Percentiles rank a stretch among this genome's conserved stretches.
Conservation (phyloP, 2,329 filamentous ascomycete genomes). For the Fusarium piperis region DNA sequence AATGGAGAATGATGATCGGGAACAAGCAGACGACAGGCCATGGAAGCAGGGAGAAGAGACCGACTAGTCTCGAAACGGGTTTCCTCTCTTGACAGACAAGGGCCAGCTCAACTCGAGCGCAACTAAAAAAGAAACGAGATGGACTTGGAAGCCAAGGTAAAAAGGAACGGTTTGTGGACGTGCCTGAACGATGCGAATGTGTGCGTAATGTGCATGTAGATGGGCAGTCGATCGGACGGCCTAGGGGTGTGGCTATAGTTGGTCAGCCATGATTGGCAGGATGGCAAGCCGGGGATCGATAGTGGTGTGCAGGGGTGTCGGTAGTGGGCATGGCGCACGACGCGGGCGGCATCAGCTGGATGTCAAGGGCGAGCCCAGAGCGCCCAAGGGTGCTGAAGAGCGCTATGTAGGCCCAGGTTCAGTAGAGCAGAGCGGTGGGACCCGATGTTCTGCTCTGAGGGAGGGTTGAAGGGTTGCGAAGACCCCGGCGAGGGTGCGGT, state of each 20-base stretch:
- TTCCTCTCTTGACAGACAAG: background rate
- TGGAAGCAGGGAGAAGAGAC: constrained; percentile 12
- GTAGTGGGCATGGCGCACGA: constrained; percentile 36
- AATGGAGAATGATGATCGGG: constrained; percentile 8
- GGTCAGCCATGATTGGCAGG: constrained; percentile 37
- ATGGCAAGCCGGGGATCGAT: constrained; percentile 24
- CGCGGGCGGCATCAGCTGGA: constrained; percentile 42
- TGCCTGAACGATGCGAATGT: constrained; percentile 34
- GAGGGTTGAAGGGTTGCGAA: constrained; percentile 23
- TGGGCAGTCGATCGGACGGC: constrained; percentile 30
- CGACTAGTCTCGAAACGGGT: constrained; percentile 11
- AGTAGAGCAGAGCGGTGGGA: constrained; percentile 27
- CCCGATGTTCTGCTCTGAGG: constrained; percentile 12
- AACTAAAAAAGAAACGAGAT: constrained; percentile 18
- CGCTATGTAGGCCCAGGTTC: constrained; percentile 14
- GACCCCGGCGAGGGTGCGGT: constrained; percentile 34
- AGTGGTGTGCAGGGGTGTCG: constrained; percentile 44
- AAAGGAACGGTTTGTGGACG: constrained; percentile 37
- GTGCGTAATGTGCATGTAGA: constrained; percentile 39
- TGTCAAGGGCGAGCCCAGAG: constrained; percentile 32
- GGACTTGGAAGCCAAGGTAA: constrained; percentile 6
- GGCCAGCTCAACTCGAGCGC: constrained; percentile 16
- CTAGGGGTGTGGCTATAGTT: constrained; percentile 37
- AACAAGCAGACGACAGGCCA: constrained; percentile 18
- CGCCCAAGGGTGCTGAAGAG: constrained; percentile 28